Base-by-base conservation (phyloP, 169 alveolate genomes). In the Plasmodium gonderi region DNA sequence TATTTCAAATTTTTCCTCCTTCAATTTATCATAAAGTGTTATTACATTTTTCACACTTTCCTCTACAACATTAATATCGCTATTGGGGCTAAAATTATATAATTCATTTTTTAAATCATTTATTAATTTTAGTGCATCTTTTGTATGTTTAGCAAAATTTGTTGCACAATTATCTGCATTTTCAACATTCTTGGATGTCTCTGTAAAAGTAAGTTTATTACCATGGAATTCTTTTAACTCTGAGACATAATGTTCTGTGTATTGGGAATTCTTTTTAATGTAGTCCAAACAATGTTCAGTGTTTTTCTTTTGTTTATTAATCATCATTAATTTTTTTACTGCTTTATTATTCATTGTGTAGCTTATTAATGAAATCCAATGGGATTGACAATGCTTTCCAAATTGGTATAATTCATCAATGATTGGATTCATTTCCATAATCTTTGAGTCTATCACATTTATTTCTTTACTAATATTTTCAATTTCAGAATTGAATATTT, bases 381-480 rank as follows among this genome's bases (percentile, higher is more conserved):
- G 80, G 17, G 80, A 12, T 12, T 74, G 67, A 74, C 80, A 74
- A n/a, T 20, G 14, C 26, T 74, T 74, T 74, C 80, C 80, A 14
- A 74, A n/a, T 7, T 38, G 47, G 42, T 33, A 38, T 45, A 74
- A 74, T 0, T 74, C 80, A 33, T 74, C 80, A 74, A 74, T 33
- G 26, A 7, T 36, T 33, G 80, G 9, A 9, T 36, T 36, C 36
- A 74, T 74, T 38, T 74, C 80, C 29, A 38, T 33, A 74, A 74
- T 17, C 36, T 36, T 38, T 8, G 36, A 17, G 26, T 74, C 64
- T 74, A 74, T 74, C 4, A 7, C 26, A 11, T 45, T 38, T 74
- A 74, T 29, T 3, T 74, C 26, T 74, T 38, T 45, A n/a, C 65
- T 74, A 38, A 74, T 36, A 12, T 5, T 36, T 33, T 45, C 65